These are phyloP conservation scores for Clavulina sp. DNA, from an alignment of 768 basidiomycete species.

Conservation along the genomic window DNA sequence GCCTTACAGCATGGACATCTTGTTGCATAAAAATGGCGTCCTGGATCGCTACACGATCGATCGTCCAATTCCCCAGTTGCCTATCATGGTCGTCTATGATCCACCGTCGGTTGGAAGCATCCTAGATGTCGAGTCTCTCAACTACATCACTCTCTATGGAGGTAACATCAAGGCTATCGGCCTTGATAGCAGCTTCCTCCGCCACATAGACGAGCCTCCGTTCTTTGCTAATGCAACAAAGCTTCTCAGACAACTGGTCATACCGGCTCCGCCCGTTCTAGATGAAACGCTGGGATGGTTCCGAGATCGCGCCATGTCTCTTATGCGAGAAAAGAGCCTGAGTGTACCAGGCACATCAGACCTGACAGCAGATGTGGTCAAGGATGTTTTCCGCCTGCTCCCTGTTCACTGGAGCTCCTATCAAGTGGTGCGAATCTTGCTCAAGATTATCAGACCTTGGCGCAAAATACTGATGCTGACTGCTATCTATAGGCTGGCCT, in stretches of 20 bases:
- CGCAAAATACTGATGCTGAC: neutral
- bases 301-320: conserved; percentile 14
- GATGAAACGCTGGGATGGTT: conserved; percentile 9
- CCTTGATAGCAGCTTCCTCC: neutral
- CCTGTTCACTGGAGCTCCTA: conserved; percentile 45
- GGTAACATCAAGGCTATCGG: neutral
- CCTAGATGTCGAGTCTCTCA: neutral
- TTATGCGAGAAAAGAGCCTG: conserved; percentile 20
- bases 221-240: neutral
- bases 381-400: conserved; percentile 46
- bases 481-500: conserved; percentile 1
- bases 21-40: conserved; percentile 39
- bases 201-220: neutral
- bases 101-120: neutral
- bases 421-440: conserved; percentile 22
- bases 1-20: conserved; percentile 33
- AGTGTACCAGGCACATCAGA: conserved; percentile 15
- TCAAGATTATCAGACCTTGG: neutral
- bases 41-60: conserved; percentile 36
- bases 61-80: conserved; percentile 25
- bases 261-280: conserved; percentile 10
- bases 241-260: conserved; percentile 6
- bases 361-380: conserved; percentile 37
- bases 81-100: conserved; percentile 17
- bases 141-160: neutral